phyloP scores from a whole-genome alignment of 1,284 basidiomycete species.

The Ustilago trichophora region DNA sequence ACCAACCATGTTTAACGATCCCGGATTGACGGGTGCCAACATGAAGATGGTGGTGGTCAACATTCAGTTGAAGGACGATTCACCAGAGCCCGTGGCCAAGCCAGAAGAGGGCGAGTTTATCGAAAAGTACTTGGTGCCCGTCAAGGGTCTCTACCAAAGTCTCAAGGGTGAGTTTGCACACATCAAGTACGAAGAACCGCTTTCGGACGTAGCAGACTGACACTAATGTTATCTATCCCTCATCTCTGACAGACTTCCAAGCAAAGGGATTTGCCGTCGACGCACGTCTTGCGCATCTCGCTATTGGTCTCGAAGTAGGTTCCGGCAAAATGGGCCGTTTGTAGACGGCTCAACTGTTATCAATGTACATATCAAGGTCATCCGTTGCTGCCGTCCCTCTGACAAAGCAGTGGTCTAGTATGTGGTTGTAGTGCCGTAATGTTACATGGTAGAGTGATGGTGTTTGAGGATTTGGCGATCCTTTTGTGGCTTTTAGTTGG shows the following conservation, averaged over 20 bases:
- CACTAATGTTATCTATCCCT: neutral
- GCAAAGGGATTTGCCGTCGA: conserved; percentile 57
- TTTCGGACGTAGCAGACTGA: no score
- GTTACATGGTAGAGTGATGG: conserved; percentile 21
- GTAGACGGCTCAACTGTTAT: conserved; percentile 1
- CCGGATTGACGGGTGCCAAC: conserved; percentile 58
- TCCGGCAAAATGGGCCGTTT: conserved; percentile 35
- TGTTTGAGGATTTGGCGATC: neutral
- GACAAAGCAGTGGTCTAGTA: neutral
- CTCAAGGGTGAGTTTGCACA: conserved; percentile 45
- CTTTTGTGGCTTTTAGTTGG: conserved; percentile 22
- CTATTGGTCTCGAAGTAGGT: conserved; percentile 56
- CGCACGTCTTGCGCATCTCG: conserved; percentile 61
- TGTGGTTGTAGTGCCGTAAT: conserved; percentile 8
- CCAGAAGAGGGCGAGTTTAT: conserved; percentile 65
- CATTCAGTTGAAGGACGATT: conserved; percentile 56
- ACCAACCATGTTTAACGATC: conserved; percentile 58
- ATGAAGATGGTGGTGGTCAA: conserved; percentile 62
- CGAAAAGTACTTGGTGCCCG: conserved; percentile 61
- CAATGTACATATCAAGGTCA: no score
- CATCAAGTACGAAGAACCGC: no score
- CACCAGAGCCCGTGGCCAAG: conserved; percentile 60
- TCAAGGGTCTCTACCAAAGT: conserved; percentile 47
- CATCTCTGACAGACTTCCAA: conserved; percentile 46
- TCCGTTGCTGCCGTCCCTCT: neutral